phyloP scores from a whole-genome alignment of 108 stramenopile genomes.

The Chaetoceros muelleri region DNA sequence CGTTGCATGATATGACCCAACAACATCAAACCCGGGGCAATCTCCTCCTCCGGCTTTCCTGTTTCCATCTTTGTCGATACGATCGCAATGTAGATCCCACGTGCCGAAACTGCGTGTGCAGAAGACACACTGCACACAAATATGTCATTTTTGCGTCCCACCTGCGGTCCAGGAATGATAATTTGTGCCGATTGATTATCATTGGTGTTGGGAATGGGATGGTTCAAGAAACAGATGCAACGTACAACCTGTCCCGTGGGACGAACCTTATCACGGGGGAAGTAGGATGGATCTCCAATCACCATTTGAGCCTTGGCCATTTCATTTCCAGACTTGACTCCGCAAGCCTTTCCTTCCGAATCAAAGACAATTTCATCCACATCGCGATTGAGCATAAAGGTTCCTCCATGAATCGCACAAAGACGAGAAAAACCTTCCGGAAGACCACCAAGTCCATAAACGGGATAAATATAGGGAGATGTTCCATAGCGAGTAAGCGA shows the following conservation, averaged over 20 bases:
- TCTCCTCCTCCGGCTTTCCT: slow-evolving; percentile 84
- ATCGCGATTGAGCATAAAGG: slow-evolving; percentile 98
- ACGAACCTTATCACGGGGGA: slow-evolving; percentile 67
- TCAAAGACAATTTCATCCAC: slow-evolving; percentile 93
- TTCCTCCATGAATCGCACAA: slow-evolving; percentile 97
- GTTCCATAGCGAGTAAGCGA: slow-evolving; percentile 92
- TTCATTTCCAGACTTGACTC: slow-evolving; percentile 81
- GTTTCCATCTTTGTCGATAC: slow-evolving; percentile 94
- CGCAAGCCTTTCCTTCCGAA: slow-evolving; percentile 78
- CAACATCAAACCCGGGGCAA: slow-evolving; percentile 84
- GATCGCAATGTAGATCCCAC: slow-evolving; percentile 94
- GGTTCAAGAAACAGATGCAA: slow-evolving; percentile 96
- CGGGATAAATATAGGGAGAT: slow-evolving; percentile 97
- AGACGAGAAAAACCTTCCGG: slow-evolving; percentile 99
- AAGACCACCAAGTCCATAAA: slow-evolving; percentile 96
- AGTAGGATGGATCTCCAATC: slow-evolving; percentile 97
- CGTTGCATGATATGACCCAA: slow-evolving; percentile 88
- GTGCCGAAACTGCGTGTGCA: slow-evolving; percentile 64
- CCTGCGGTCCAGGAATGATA: slow-evolving; percentile 97
- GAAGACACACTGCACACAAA: slow-evolving; percentile 88
- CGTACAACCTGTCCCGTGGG: slow-evolving; percentile 87
- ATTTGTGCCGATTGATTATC: slow-evolving; percentile 90
- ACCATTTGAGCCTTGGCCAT: slow-evolving; percentile 96
- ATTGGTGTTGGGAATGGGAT: slow-evolving; percentile 90
- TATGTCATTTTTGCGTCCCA: slow-evolving; percentile 90